These are phyloP conservation scores for Irpex rosettiformis DNA, from an alignment of 1,284 basidiomycete species.

Conservation along the genomic window DNA sequence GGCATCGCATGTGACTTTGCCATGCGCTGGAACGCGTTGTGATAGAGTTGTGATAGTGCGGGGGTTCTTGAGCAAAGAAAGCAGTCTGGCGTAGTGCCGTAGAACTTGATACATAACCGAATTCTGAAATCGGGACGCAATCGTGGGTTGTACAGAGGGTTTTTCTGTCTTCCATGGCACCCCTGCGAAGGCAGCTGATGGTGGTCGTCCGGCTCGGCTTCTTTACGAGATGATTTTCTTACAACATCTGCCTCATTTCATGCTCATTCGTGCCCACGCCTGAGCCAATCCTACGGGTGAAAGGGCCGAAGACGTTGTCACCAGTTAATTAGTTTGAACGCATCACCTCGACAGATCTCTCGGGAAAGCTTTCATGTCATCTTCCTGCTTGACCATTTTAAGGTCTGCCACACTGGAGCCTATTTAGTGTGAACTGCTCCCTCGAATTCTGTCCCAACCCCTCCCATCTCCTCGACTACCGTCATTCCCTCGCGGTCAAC, in stretches of 20 bases:
- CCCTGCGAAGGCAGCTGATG: neutral
- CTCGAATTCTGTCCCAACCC: neutral
- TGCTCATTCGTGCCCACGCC: neutral
- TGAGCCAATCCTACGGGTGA: neutral
- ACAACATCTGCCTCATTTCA: neutral
- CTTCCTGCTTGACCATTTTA: neutral
- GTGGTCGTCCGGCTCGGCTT: neutral
- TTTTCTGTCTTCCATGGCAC: neutral
- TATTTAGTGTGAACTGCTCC: neutral
- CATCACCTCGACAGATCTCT: neutral
- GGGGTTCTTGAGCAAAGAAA: neutral
- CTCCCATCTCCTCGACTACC: neutral
- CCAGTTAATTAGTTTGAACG: neutral
- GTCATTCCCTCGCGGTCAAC: neutral
- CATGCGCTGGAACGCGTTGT: neutral
- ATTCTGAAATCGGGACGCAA: neutral
- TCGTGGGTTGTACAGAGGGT: neutral
- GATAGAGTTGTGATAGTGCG: constrained; percentile 6
- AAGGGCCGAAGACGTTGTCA: neutral
- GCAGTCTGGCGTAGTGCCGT: neutral
- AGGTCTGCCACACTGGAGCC: neutral
- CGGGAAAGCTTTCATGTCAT: neutral
- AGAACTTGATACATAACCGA: neutral
- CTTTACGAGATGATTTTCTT: constrained; percentile 1
- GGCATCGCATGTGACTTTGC: neutral